phyloP scores from a whole-genome alignment of 164 flowering plant species.

The Euptelea pleiosperma region DNA sequence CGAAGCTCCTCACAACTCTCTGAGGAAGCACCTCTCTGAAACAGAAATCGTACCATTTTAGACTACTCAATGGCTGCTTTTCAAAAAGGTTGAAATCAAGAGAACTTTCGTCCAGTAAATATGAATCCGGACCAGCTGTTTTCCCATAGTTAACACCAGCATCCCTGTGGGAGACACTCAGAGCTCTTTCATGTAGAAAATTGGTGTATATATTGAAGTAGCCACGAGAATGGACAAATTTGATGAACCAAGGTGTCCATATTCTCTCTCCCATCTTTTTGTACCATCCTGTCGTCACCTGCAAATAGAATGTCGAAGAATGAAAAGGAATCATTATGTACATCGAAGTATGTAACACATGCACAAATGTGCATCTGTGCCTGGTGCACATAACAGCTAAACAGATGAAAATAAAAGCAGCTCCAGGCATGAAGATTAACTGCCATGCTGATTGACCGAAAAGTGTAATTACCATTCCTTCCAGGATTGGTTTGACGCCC shows the following conservation, averaged over 20 bases:
- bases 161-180: conserved; percentile 86
- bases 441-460: too few species aligned
- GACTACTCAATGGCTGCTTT: conserved; percentile 45
- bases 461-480: conserved; percentile 70
- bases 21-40: conserved; percentile 70
- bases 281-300: conserved; percentile 98
- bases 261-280: conserved; percentile 89
- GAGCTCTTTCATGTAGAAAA: conserved; percentile 70
- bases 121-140: conserved; percentile 94
- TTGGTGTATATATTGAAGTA: conserved; percentile 88
- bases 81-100: conserved; percentile 48
- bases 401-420: too few species aligned
- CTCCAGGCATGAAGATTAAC: too few species aligned
- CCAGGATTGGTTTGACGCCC: conserved; percentile 70
- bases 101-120: conserved; percentile 48
- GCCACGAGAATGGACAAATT: conserved; percentile 75
- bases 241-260: conserved; percentile 99
- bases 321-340: too few species aligned
- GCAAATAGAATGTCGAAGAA: conserved; percentile 11
- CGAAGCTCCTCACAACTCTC: conserved; percentile 43
- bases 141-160: conserved; percentile 95
- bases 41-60: conserved; percentile 95
- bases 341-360: too few species aligned
- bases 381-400: too few species aligned
- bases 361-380: too few species aligned